phyloP scores from a whole-genome alignment of 2,329 filamentous ascomycete species.

The Scedosporium apiospermum region DNA sequence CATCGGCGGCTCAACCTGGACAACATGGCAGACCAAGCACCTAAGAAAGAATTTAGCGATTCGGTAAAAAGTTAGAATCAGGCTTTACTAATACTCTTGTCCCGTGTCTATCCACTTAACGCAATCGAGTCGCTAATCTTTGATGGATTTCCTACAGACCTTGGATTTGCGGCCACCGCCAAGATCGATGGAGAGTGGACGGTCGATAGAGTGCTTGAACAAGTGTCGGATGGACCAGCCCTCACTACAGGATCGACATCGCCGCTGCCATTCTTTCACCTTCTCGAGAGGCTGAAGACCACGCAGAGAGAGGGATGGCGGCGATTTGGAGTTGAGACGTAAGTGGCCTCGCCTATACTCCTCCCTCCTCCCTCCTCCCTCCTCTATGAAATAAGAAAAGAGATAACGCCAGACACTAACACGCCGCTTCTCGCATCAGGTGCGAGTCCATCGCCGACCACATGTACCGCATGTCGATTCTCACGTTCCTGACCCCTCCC shows the following conservation, averaged over 20 bases:
- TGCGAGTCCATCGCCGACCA: conserved; percentile 94
- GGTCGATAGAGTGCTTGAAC: conserved; percentile 13
- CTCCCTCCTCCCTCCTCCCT: too few species aligned
- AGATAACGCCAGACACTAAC: neutral
- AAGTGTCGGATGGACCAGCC: conserved; percentile 19
- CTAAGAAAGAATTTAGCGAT: neutral
- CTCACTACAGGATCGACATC: conserved; percentile 54
- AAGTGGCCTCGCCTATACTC: conserved; percentile 10
- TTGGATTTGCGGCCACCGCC: conserved; percentile 14
- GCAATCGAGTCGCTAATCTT: neutral
- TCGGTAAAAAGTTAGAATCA: neutral
- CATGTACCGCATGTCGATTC: conserved; percentile 99
- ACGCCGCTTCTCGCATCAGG: conserved; percentile 21
- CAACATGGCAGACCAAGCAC: neutral
- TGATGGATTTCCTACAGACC: conserved; percentile 8
- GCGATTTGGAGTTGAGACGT: conserved; percentile 66
- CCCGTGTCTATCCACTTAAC: neutral
- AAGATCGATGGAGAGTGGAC: conserved; percentile 15
- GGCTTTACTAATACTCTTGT: neutral
- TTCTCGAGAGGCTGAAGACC: conserved; percentile 89
- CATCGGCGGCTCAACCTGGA: neutral
- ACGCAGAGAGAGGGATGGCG: conserved; percentile 95
- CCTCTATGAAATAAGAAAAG: too few species aligned
- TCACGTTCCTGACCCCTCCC: conserved; percentile 83
- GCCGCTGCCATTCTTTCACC: conserved; percentile 86